Conservation (phyloP, 305 asterid species). For the Striga hermonthica region DNA sequence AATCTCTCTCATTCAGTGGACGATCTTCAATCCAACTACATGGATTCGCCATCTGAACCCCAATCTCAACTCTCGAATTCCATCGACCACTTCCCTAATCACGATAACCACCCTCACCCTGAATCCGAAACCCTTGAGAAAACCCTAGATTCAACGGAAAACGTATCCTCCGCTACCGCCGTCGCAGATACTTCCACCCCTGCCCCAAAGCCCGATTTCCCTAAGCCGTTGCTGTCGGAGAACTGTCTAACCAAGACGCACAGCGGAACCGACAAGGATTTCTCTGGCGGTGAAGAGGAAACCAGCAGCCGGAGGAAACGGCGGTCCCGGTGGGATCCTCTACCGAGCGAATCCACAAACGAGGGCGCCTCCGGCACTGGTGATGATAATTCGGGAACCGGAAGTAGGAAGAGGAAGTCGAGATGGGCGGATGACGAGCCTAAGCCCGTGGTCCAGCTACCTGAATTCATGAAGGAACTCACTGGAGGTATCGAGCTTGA, state of each 20-base stretch:
- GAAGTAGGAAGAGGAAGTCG: slow-evolving; percentile 82
- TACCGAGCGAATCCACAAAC: slow-evolving; percentile 54
- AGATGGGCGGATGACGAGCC: slow-evolving; percentile 98
- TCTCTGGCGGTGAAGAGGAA: slow-evolving; percentile 93
- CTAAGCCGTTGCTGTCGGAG: slow-evolving; percentile 54
- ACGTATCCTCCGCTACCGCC: slow-evolving; percentile 31
- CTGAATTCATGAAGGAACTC: slow-evolving; percentile 90
- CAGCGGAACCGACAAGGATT: slow-evolving; percentile 74
- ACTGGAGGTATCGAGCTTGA: slow-evolving; percentile 94
- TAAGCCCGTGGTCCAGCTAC: slow-evolving; percentile 67
- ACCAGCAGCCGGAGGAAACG: slow-evolving; percentile 69
- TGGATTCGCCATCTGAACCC: not conserved
- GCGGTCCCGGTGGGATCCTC: slow-evolving; percentile 95
- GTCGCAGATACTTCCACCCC: slow-evolving; percentile 33
- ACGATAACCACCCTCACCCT: slow-evolving; percentile 31
- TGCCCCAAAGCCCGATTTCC: slow-evolving; percentile 37
- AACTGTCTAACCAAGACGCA: slow-evolving; percentile 60
- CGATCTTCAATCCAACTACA: not conserved
- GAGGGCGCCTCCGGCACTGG: slow-evolving; percentile 37
- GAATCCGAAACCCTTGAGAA: slow-evolving; percentile 40
- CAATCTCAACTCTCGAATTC: slow-evolving; percentile 19
- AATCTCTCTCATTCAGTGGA: not conserved
- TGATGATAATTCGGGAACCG: slow-evolving; percentile 39
- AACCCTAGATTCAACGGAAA: slow-evolving; percentile 40
- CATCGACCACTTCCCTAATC: slow-evolving; percentile 27